Evolutionary conservation across 1,284 basidiomycete species (phyloP).

Genomic region (Meira nashicola): DNA sequence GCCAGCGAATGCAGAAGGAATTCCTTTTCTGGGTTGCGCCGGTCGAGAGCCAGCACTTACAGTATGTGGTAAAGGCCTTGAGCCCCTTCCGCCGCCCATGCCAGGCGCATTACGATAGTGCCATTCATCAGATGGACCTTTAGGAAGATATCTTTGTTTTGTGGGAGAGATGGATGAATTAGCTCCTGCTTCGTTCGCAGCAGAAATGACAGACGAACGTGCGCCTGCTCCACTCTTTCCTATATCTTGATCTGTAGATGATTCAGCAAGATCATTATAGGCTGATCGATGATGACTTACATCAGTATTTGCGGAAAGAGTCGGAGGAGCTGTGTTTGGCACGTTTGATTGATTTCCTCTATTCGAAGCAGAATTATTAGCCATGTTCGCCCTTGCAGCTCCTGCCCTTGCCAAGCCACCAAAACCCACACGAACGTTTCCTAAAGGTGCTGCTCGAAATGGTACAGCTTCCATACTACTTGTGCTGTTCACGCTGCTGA

Average conservation of each 20-base stretch:
- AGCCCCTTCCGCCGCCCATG: conserved; percentile 19
- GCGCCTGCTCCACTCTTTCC: neutral
- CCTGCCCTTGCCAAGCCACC: conserved; percentile 15
- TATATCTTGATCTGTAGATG: neutral
- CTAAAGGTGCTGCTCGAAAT: conserved; percentile 46
- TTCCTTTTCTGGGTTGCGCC: too few relatives aligned
- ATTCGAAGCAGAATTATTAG: neutral
- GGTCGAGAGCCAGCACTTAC: too few relatives aligned
- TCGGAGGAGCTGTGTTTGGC: neutral
- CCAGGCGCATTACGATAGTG: conserved; percentile 48
- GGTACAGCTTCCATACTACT: conserved; percentile 49
- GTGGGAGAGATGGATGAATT: neutral
- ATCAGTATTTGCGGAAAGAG: too few relatives aligned
- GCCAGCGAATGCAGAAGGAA: too few relatives aligned
- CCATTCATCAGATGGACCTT: conserved; percentile 34
- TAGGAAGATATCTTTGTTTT: conserved; percentile 20
- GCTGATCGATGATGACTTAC: neutral
- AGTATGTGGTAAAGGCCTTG: conserved; percentile 11
- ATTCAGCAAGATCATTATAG: neutral
- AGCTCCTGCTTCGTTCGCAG: neutral
- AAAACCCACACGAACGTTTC: conserved; percentile 39
- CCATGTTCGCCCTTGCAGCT: neutral
- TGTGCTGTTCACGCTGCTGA: conserved; percentile 47
- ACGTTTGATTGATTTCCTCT: conserved; percentile 1
- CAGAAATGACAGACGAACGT: neutral